A percentile compares a stretch with the other conserved stretches of the same genome.
Conservation (phyloP, 176 grass and related monocot species). For the Pontederia crassipes region DNA sequence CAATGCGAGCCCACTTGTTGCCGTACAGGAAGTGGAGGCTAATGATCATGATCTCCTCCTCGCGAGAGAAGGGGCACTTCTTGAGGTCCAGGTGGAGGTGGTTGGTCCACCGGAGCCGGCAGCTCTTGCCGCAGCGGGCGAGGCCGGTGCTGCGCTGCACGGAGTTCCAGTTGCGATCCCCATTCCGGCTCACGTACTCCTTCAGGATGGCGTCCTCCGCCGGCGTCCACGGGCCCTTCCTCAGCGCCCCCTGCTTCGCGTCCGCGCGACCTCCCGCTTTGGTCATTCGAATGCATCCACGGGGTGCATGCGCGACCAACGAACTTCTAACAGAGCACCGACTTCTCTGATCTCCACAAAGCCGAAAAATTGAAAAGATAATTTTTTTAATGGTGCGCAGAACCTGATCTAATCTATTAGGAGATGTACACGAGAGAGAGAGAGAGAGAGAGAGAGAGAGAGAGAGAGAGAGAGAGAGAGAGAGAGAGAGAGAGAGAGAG, state of each 20-base stretch:
- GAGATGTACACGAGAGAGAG: too few relatives aligned
- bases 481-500: too few relatives aligned
- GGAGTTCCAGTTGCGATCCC: slow-evolving; percentile 82
- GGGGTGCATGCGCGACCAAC: too few relatives aligned
- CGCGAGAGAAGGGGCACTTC: slow-evolving; percentile 74
- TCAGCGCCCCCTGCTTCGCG: slow-evolving; percentile 11
- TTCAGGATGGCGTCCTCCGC: slow-evolving; percentile 63
- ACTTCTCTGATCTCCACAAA: too few relatives aligned
- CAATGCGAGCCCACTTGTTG: slow-evolving; percentile 83
- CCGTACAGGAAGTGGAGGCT: slow-evolving; percentile 50
- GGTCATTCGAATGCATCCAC: too few relatives aligned
- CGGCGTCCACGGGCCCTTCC: slow-evolving; percentile 87
- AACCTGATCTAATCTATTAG: too few relatives aligned
- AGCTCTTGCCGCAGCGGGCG: slow-evolving; percentile 84
- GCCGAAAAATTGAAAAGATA: too few relatives aligned
- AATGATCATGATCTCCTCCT: slow-evolving; percentile 70
- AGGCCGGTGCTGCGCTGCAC: slow-evolving; percentile 66
- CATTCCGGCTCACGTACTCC: slow-evolving; percentile 67
- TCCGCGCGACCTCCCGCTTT: too few relatives aligned
- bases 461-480: too few relatives aligned
- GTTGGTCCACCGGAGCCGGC: slow-evolving; percentile 86
- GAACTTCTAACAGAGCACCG: too few relatives aligned
- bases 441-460: too few relatives aligned
- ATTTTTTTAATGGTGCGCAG: too few relatives aligned
- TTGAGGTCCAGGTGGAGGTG: slow-evolving; percentile 89